Evolutionary conservation across 1,284 basidiomycete species (phyloP).

Genomic region (Sphagnurus paluster): DNA sequence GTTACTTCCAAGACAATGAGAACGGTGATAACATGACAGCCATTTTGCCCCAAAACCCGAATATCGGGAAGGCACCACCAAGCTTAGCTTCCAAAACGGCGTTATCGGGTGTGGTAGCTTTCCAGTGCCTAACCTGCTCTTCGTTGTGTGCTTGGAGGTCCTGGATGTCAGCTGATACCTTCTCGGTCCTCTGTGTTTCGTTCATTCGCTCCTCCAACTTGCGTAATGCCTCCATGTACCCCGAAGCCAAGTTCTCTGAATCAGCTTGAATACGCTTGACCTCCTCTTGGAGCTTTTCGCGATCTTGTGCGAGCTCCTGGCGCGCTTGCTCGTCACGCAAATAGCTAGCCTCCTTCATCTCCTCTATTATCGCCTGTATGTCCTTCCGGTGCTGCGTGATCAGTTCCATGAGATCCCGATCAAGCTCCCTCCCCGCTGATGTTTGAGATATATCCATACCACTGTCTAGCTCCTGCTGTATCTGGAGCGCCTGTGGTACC

Average conservation of each 20-base stretch:
- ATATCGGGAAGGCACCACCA: constrained; percentile 29
- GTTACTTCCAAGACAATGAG: constrained; percentile 30
- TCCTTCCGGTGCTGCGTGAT: constrained; percentile 38
- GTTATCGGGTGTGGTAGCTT: constrained; percentile 26
- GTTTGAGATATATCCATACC: constrained; percentile 38
- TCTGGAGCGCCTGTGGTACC: constrained; percentile 27
- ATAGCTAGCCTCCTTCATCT: constrained; percentile 25
- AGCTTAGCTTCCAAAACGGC: constrained; percentile 31
- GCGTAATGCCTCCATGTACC: constrained; percentile 23
- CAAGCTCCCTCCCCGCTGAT: constrained; percentile 32
- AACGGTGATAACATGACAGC: constrained; percentile 33
- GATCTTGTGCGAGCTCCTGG: constrained; percentile 25
- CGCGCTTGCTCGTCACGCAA: constrained; percentile 28
- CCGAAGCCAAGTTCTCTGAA: constrained; percentile 21
- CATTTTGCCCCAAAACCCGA: constrained; percentile 32
- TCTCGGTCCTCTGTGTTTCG: constrained; percentile 14
- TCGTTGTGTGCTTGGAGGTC: constrained; percentile 3
- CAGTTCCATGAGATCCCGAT: constrained; percentile 31
- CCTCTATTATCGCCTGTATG: constrained; percentile 23
- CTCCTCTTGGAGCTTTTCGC: constrained; percentile 21
- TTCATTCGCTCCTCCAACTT: constrained; percentile 25
- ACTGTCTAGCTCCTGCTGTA: constrained; percentile 27
- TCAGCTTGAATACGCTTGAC: constrained; percentile 20
- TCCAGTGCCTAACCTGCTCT: constrained; percentile 13
- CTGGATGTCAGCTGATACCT: background rate